Base-by-base conservation (phyloP, 116 monocot species). In the Iris pallida region DNA sequence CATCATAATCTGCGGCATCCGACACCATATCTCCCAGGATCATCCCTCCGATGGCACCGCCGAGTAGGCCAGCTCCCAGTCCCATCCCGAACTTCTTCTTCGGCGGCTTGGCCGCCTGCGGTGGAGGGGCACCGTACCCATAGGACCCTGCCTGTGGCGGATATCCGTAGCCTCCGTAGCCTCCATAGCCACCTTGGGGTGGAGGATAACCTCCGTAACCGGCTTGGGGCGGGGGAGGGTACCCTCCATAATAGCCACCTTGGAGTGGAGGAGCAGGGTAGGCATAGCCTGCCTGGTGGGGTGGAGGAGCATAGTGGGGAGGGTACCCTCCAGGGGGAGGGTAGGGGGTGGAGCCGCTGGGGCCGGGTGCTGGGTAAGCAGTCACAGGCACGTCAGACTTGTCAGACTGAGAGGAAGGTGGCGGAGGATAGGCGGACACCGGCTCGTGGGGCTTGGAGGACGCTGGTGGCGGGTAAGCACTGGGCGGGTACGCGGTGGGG, bases 1-100 rank as follows among this genome's bases (percentile, higher is more conserved):
- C 53, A 30, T 76, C 72, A 47, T 82, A 86, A 0, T 4, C 59
- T 6, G 15, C 63, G 0, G 52, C 71, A 55, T 87, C 83, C 1
- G 77, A 74, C 45, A 84, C 66, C 73, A 79, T 70, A 55, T 84
- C 88, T 8, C 81, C 88, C 10, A 88, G 20, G 9, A 88, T 42
- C 60, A 88, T 45, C 10, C 88, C 88, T 14, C 86, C 82, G 14
- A 87, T 43, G 11, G 82, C 82, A 0, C 87, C 87, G 16, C 88
- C 88, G n/a, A 88, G 59, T 52, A 88, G 59, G 41, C 88, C 88
- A 1, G 80, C 83, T 11, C 87, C 87, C 4, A 82, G 65, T 8
- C 88, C 88, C 59, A 85, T 12, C 18, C 85, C 88, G 1, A 74
- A 55, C 6, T 30, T 30, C 30, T 30, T 30, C 30, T 30, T 30